Base-by-base conservation (phyloP, 2,329 filamentous ascomycete genomes). In the Monosporascus sp. region DNA sequence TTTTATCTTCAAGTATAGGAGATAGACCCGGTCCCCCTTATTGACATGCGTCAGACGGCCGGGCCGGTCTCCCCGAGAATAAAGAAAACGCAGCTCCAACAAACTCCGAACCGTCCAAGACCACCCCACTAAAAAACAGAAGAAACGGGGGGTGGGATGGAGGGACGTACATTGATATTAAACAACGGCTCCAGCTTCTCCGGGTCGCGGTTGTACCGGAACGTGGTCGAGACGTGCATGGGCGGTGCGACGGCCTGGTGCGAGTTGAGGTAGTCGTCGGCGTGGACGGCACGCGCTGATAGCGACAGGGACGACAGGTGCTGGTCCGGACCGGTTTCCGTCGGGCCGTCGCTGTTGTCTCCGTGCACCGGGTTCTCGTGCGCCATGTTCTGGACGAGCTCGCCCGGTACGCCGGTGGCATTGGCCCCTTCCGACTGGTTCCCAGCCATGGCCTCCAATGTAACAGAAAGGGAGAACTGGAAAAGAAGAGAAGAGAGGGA, bases 181-280 rank as follows among this genome's bases (percentile, higher is more conserved):
- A 68, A 66, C 74, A 74, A 77, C 24, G 67, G 55, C 68, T 56
- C 72, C 46, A 96, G 80, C 27, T 83, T 69, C 6, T 85, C 79
- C 2, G 91, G 89, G 67, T 96, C 80, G 51, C 77, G 72, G 27
- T 79, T 76, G 70, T 97, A 97, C 61, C 90, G 85, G 72, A 91
- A 97, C 17, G 91, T 97, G 14, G 93, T 97, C 57, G 91, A 91
- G 58, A 95, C 84, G 69, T 97, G 93, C 66, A 97, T 78, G 4
- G 93, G 85, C 55, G 94, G 93, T 14, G 93, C 91, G 52, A 97
- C 87, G 67, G 94, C 91, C 49, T 84, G 78, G 61, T 88, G 82
- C 37, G 78, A 73, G 70, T 90, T 89, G 63, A 94, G 79, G 63
- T 77, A 78, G 73, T 95, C 86, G 65, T 96, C 91, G 57, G 88